Evolutionary conservation across 768 basidiomycete genomes (phyloP).

Genomic region (Lactarius pseudohatsudake): DNA sequence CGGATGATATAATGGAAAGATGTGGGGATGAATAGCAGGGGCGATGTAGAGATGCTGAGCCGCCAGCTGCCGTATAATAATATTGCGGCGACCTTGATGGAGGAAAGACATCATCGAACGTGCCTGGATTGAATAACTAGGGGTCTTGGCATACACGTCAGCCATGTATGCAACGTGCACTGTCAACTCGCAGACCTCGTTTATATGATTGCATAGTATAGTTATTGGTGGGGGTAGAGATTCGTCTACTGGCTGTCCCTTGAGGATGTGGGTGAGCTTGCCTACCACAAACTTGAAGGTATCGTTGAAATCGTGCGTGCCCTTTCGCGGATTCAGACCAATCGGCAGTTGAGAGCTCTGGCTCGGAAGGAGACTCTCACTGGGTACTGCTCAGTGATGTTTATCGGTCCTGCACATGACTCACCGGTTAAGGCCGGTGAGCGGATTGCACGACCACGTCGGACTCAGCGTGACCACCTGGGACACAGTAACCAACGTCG

Average conservation of each 20-base stretch:
- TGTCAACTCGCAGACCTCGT: conserved; percentile 22
- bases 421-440: conserved; percentile 44
- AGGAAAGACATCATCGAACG: conserved; percentile 47
- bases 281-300: conserved; percentile 51
- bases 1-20: conserved; percentile 85
- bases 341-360: conserved; percentile 51
- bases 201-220: conserved; percentile 28
- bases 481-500: conserved; percentile 45
- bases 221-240: conserved; percentile 31
- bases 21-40: conserved; percentile 43
- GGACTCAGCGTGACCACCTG: conserved; percentile 69
- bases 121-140: conserved; percentile 29
- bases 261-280: conserved; percentile 52
- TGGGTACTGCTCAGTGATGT: conserved; percentile 30
- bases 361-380: conserved; percentile 44
- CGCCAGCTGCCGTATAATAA: conserved; percentile 39
- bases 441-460: conserved; percentile 55
- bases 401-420: conserved; percentile 33
- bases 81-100: conserved; percentile 49
- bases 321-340: conserved; percentile 42
- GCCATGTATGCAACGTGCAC: not conserved
- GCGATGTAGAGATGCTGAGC: conserved; percentile 60
- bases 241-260: conserved; percentile 38
- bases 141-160: conserved; percentile 7
- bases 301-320: conserved; percentile 41